These are phyloP conservation scores for Perilla frutescens DNA, from an alignment of 257 asterid species.

Conservation along the genomic window DNA sequence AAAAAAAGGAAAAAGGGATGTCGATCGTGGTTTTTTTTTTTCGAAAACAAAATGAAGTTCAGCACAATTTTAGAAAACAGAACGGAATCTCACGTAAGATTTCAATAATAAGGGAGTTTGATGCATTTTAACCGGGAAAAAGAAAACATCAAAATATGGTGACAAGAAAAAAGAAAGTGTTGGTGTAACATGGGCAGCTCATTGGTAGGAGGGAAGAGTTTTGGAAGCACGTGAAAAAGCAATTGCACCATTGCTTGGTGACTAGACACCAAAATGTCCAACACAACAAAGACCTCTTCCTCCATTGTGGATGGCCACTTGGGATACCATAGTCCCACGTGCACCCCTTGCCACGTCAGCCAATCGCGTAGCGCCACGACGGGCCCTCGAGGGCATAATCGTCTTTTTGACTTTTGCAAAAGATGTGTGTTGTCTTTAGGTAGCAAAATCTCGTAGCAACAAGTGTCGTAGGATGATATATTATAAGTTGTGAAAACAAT, in stretches of 20 bases:
- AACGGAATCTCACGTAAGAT: too few species aligned
- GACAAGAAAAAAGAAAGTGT: not conserved
- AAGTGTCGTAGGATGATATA: slow-evolving; percentile 31
- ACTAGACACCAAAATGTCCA: slow-evolving; percentile 39
- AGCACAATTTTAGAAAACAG: too few species aligned
- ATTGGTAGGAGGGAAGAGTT: slow-evolving; percentile 39
- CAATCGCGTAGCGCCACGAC: slow-evolving; percentile 18
- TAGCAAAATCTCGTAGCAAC: slow-evolving; percentile 32
- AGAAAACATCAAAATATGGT: slow-evolving; percentile 12
- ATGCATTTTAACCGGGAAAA: not conserved
- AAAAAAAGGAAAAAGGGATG: too few species aligned
- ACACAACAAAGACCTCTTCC: slow-evolving; percentile 33
- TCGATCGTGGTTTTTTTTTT: too few species aligned
- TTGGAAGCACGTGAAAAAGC: slow-evolving; percentile 55
- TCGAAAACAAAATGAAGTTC: too few species aligned
- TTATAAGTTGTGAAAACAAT: too few species aligned
- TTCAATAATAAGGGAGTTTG: too few species aligned
- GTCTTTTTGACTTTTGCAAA: slow-evolving; percentile 34
- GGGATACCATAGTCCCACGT: slow-evolving; percentile 32
- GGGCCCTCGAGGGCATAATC: slow-evolving; percentile 12
- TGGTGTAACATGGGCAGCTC: slow-evolving; percentile 41
- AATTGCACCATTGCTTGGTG: slow-evolving; percentile 45
- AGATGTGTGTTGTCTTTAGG: slow-evolving; percentile 47
- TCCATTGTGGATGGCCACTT: slow-evolving; percentile 46
- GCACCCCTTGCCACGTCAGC: slow-evolving; percentile 8